Evolutionary conservation across 306 rosid species (phyloP).

Genomic region (Trichosanthes truncata): DNA sequence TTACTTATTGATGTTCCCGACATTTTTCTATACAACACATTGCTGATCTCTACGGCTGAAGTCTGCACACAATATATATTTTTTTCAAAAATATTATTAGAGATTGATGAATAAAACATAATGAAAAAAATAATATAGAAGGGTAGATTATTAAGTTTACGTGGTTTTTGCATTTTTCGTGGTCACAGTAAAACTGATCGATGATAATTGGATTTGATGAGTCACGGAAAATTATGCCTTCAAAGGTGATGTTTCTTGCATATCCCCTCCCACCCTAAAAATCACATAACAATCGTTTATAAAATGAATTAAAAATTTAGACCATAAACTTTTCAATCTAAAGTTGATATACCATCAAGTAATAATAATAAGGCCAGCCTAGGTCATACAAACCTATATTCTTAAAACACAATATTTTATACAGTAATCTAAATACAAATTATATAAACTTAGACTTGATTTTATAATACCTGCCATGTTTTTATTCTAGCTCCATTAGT

Average conservation of each 20-base stretch:
- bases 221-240: neutral
- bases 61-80: neutral
- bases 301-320: neutral
- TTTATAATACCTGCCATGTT: conserved; percentile 9
- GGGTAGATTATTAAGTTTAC: neutral
- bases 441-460: too few relatives aligned
- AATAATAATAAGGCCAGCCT: too few relatives aligned
- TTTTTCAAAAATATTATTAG: too few relatives aligned
- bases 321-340: too few relatives aligned
- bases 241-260: neutral
- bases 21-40: neutral
- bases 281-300: neutral
- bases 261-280: conserved; percentile 11
- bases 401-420: neutral
- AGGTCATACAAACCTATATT: too few relatives aligned
- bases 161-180: neutral
- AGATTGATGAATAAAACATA: neutral
- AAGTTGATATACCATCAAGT: too few relatives aligned
- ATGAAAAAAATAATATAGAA: neutral
- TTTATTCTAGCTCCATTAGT: conserved; percentile 10
- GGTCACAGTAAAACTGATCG: conserved; percentile 9
- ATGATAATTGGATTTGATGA: conserved; percentile 2
- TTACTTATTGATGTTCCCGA: neutral
- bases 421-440: too few relatives aligned
- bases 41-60: conserved; percentile 6